A percentile compares a stretch with the other conserved stretches of the same genome.
Evolutionary conservation across 148 eudicot genomes (phyloP).

Genomic region (Fallopia convolvulus): DNA sequence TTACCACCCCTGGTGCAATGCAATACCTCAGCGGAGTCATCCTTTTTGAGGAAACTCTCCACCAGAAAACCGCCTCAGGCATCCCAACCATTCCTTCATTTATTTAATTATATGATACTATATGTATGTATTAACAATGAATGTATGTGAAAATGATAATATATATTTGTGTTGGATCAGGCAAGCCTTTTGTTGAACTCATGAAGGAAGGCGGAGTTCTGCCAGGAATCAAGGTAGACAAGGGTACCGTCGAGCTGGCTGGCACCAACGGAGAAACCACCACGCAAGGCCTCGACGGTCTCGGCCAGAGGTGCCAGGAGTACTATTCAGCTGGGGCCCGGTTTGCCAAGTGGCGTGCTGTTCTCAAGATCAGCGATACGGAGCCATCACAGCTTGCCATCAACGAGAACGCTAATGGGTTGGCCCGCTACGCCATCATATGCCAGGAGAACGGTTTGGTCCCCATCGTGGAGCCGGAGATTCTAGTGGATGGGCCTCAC

Average conservation of each 20-base stretch:
- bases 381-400: conserved; percentile 78
- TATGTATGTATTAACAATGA: no score
- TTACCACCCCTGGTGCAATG: conserved; percentile 71
- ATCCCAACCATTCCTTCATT: neutral
- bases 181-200: conserved; percentile 78
- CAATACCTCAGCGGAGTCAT: conserved; percentile 81
- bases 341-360: conserved; percentile 87
- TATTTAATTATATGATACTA: no score
- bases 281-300: conserved; percentile 79
- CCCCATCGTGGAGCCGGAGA: conserved; percentile 95
- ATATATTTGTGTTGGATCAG: conserved; percentile 27
- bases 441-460: conserved; percentile 85
- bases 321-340: conserved; percentile 74
- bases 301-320: conserved; percentile 51
- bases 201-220: conserved; percentile 73
- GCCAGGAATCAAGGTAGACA: conserved; percentile 94
- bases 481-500: conserved; percentile 74
- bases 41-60: conserved; percentile 90
- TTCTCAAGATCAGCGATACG: conserved; percentile 65
- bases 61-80: conserved; percentile 78
- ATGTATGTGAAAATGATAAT: neutral
- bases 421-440: conserved; percentile 87
- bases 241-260: conserved; percentile 76
- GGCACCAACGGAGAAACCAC: conserved; percentile 88
- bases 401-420: conserved; percentile 70